phyloP scores from a whole-genome alignment of 129 eudicot genomes.

The Tagetes patula region DNA sequence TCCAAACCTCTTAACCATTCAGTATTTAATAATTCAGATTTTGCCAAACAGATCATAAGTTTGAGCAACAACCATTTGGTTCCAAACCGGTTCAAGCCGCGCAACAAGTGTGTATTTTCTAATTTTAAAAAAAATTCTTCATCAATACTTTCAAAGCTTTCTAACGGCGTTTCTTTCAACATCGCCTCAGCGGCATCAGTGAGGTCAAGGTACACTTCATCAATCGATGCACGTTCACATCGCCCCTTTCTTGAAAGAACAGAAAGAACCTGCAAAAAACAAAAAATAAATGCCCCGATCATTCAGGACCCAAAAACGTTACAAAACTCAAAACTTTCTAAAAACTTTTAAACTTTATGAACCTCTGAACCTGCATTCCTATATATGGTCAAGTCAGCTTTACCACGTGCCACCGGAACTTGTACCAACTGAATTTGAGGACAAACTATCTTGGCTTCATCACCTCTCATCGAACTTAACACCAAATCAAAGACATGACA shows the following conservation, averaged over 20 bases:
- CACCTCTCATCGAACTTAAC: conserved; percentile 90
- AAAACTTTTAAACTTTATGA: conserved; percentile 4
- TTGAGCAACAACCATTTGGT: no score
- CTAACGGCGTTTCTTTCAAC: conserved; percentile 73
- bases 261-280: conserved; percentile 73
- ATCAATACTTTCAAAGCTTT: conserved; percentile 50
- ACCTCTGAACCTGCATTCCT: conserved; percentile 99
- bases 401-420: conserved; percentile 95
- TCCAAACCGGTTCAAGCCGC: no score
- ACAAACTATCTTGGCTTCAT: conserved; percentile 84
- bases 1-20: no score
- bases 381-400: conserved; percentile 83
- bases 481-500: conserved; percentile 8
- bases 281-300: conserved; percentile 1
- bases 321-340: conserved; percentile 1
- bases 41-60: no score
- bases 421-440: conserved; percentile 84
- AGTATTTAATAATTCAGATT: no score
- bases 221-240: conserved; percentile 97
- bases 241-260: conserved; percentile 86
- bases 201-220: conserved; percentile 95
- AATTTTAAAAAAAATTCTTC: conserved; percentile 87
- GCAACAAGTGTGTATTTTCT: no score
- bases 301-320: neutral
- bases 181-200: conserved; percentile 84